These are phyloP conservation scores for Papiliotrema terrestris DNA, from an alignment of 1,284 basidiomycete genomes.

Conservation along the genomic window DNA sequence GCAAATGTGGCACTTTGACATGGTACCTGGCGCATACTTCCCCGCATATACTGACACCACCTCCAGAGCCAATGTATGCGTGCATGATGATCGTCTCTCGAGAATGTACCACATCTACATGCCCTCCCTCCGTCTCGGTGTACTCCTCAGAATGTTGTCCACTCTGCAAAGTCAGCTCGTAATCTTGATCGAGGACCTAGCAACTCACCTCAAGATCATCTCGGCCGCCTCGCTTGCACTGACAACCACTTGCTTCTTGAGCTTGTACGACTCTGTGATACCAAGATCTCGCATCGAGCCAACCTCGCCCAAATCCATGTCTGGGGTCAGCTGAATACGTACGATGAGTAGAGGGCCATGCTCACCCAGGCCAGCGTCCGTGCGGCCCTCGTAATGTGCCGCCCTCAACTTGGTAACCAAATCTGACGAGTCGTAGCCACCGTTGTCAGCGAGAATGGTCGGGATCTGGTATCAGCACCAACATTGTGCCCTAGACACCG, in stretches of 20 bases:
- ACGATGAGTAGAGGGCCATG: conserved; percentile 8
- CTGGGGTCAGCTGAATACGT: conserved; percentile 48
- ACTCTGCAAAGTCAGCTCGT: conserved; percentile 39
- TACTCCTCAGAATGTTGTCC: conserved; percentile 57
- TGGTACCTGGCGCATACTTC: too few species aligned
- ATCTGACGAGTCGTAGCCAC: conserved; percentile 95
- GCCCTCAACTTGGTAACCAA: conserved; percentile 85
- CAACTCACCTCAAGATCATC: conserved; percentile 88
- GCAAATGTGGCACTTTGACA: too few species aligned
- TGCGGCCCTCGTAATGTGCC: conserved; percentile 86
- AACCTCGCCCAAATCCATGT: conserved; percentile 81
- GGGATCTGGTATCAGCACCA: conserved; percentile 59
- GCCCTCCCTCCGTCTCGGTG: conserved; percentile 59
- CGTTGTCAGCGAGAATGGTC: conserved; percentile 95
- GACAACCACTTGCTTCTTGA: conserved; percentile 91
- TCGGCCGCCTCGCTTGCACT: conserved; percentile 96
- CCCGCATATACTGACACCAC: too few species aligned
- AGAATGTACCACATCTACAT: conserved; percentile 3
- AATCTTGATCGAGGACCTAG: not conserved
- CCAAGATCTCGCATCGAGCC: conserved; percentile 86
- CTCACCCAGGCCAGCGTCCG: conserved; percentile 79
- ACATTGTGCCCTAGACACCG: not conserved
- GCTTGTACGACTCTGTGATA: conserved; percentile 93
- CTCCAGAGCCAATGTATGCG: not conserved
- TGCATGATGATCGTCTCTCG: not conserved